Percentiles rank a stretch among this genome's conserved stretches.
Conservation (phyloP, 306 rosid genomes). For the Cotoneaster glaucophyllus region DNA sequence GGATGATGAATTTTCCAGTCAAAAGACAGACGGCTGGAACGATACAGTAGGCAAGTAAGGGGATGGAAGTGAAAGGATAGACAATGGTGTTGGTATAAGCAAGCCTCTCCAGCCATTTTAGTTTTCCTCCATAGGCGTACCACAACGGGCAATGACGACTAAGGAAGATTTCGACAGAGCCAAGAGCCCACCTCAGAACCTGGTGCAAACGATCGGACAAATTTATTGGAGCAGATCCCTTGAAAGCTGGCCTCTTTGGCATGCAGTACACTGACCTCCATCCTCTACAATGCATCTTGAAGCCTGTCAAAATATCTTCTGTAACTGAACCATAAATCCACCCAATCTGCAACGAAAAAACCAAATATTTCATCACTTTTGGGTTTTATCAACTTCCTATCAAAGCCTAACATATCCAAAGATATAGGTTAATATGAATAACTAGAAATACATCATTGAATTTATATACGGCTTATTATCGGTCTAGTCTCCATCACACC, state of each 20-base stretch:
- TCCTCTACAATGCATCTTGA: conserved; percentile 97
- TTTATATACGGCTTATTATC: too few species aligned
- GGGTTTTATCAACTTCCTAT: neutral
- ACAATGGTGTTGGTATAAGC: conserved; percentile 69
- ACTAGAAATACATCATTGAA: neutral
- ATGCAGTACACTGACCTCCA: conserved; percentile 96
- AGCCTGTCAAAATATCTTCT: conserved; percentile 87
- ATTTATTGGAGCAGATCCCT: conserved; percentile 91
- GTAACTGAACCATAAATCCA: conserved; percentile 97
- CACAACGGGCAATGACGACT: conserved; percentile 91
- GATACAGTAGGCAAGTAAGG: conserved; percentile 71
- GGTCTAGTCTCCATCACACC: too few species aligned
- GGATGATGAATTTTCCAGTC: conserved; percentile 92
- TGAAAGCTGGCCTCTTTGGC: conserved; percentile 83
- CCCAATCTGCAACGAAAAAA: conserved; percentile 62
- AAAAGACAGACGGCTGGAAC: conserved; percentile 89
- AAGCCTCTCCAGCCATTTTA: conserved; percentile 78
- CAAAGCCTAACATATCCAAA: neutral
- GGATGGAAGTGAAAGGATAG: conserved; percentile 88
- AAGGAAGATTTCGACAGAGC: conserved; percentile 81
- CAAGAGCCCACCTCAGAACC: conserved; percentile 80
- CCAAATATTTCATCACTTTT: neutral
- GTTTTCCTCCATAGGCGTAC: conserved; percentile 86
- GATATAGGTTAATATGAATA: neutral
- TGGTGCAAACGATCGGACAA: conserved; percentile 81